Evolutionary conservation across 2,329 filamentous ascomycete species (phyloP).

Genomic region (Ceratocystis albifundus): DNA sequence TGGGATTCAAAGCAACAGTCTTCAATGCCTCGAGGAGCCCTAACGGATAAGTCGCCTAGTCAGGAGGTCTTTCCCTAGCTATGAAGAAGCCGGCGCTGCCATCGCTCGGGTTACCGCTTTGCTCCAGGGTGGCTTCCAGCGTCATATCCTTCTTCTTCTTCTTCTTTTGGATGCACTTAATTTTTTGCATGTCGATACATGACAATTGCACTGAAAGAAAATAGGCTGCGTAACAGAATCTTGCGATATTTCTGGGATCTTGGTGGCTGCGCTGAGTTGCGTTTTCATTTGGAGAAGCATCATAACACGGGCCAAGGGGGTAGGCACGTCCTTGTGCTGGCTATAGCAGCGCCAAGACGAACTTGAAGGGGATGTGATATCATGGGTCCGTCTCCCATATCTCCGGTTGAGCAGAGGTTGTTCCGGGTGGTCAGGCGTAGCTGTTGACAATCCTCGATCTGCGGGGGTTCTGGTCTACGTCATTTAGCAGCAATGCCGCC

Average conservation of each 20-base stretch:
- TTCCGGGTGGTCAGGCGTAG: background rate
- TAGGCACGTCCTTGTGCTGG: too few relatives aligned
- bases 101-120: background rate
- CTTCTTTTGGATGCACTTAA: slow-evolving; percentile 41
- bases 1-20: slow-evolving; percentile 44
- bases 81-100: background rate
- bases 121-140: slow-evolving; percentile 36
- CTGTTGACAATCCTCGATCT: background rate
- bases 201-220: too few relatives aligned
- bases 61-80: background rate
- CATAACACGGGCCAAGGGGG: too few relatives aligned
- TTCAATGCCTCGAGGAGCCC: slow-evolving; percentile 72
- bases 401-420: background rate
- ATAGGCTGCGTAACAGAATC: too few relatives aligned
- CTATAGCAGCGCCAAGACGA: too few relatives aligned
- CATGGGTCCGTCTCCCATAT: too few relatives aligned
- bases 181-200: too few relatives aligned
- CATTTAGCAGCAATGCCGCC: background rate
- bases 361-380: too few relatives aligned
- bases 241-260: too few relatives aligned
- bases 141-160: slow-evolving; percentile 35
- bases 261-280: too few relatives aligned
- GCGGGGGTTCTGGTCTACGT: background rate
- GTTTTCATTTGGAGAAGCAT: too few relatives aligned
- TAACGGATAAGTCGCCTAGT: slow-evolving; percentile 10